Base-by-base conservation (phyloP, 306 rosid species). In the Parietaria judaica region DNA sequence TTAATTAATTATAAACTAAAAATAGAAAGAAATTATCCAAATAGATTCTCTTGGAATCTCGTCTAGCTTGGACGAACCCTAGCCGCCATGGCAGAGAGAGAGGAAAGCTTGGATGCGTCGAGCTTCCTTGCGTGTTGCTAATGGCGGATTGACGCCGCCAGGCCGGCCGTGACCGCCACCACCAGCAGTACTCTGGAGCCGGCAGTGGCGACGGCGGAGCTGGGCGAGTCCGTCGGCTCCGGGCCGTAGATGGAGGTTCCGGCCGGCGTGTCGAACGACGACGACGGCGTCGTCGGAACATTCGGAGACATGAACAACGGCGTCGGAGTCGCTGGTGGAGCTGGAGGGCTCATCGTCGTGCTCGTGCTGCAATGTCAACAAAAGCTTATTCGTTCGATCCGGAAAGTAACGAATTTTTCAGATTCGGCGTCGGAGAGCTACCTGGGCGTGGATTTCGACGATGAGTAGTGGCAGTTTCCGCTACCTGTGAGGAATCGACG, bases 161-260 rank as follows among this genome's bases (percentile, higher is more conserved):
- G 73, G 54, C 72, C 76, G 58, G 73, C 49, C 16, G 71, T 64
- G 79, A 79, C 54, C 66, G 76, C 59, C 79, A 79, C 58, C 66
- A 78, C 68, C 54, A 80, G 63, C 72, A 77, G 52, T 59, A 56
- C 56, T 48, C 63, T 66, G 72, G 69, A 81, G 65, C 54, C 52
- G 50, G 82, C 70, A 14, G 66, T 34, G 49, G 87, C 72, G 68
- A 78, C 64, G 54, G 88, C 83, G 52, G 81, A 46, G 61, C 74
- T 82, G 54, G 95, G 95, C 71, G 80, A 80, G 37, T 41, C 91
- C 58, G 90, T 70, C 72, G 97, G 94, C 43, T 71, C 89, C 51
- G 74, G 23, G 68, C 96, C 96, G 67, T 64, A 78, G 52, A 70
- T 70, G 35, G 85, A 64, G 56, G 94, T 51, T 76, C 82, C 97